Conservation (phyloP, 2,329 filamentous ascomycete species). For the Coleophoma cylindrospora region DNA sequence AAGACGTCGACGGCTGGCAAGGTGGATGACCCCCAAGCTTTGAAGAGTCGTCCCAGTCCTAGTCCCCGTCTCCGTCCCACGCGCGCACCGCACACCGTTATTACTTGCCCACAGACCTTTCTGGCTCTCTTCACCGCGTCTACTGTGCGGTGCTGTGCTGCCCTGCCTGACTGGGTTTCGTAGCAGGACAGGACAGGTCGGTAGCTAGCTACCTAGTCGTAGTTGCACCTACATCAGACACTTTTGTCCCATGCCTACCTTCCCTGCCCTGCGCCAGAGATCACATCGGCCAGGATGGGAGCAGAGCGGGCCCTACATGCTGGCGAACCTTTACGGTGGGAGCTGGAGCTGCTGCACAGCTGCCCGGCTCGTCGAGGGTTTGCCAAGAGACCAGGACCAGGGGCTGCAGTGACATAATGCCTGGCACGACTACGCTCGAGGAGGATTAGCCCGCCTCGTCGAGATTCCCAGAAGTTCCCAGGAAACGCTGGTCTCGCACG, state of each 20-base stretch:
- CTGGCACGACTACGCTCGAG: constrained; percentile 10
- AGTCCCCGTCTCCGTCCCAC: constrained; percentile 11
- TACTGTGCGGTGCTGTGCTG: background rate
- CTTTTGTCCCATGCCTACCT: background rate
- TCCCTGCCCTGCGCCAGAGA: background rate
- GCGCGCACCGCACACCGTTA: constrained; percentile 5
- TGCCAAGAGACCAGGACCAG: constrained; percentile 12
- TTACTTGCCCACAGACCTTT: constrained; percentile 19
- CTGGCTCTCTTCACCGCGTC: constrained; percentile 13
- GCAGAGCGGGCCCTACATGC: constrained; percentile 14
- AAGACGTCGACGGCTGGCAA: background rate
- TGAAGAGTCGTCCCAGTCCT: constrained; percentile 12
- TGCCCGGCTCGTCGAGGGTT: constrained; percentile 12
- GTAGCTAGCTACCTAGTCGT: no score
- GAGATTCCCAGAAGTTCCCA: constrained; percentile 6
- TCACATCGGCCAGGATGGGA: constrained; percentile 10
- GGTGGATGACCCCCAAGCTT: constrained; percentile 17
- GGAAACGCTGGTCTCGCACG: constrained; percentile 7
- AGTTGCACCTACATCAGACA: no score
- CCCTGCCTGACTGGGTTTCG: no score
- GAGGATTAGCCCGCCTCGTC: background rate
- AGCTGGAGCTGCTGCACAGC: constrained; percentile 11
- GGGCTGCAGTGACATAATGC: constrained; percentile 8
- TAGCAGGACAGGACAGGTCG: no score
- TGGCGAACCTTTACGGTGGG: constrained; percentile 1